Percentiles rank a stretch among this genome's conserved stretches.
phyloP scores from a whole-genome alignment of 768 basidiomycete genomes.

The Russula olivacea region DNA sequence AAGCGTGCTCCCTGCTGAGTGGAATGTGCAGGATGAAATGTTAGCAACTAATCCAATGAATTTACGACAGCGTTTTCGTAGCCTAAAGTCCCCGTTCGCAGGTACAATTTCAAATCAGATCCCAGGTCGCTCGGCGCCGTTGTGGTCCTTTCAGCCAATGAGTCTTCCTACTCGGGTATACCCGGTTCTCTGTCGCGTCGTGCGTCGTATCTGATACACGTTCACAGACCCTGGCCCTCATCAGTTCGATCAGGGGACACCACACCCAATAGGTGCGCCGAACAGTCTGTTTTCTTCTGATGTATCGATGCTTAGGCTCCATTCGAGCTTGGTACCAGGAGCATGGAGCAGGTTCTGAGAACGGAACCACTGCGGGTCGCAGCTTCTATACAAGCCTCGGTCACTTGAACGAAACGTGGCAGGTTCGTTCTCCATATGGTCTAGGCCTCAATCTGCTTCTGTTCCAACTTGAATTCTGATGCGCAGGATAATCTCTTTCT shows the following conservation, averaged over 20 bases:
- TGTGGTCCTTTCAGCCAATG: slow-evolving; percentile 43
- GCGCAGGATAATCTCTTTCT: slow-evolving; percentile 60
- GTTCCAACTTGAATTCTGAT: neutral
- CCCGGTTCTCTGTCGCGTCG: neutral
- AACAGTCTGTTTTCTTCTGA: neutral
- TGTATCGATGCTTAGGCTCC: neutral
- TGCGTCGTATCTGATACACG: slow-evolving; percentile 26
- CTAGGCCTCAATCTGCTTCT: neutral
- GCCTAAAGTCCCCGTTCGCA: slow-evolving; percentile 14
- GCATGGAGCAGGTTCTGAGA: slow-evolving; percentile 57
- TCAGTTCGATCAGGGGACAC: slow-evolving; percentile 58
- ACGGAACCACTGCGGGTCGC: slow-evolving; percentile 49
- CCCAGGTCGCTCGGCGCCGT: slow-evolving; percentile 41
- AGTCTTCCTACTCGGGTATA: slow-evolving; percentile 39
- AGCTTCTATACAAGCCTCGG: slow-evolving; percentile 84
- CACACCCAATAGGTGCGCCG: slow-evolving; percentile 70
- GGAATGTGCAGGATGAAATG: slow-evolving; percentile 37
- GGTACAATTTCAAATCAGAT: slow-evolving; percentile 46
- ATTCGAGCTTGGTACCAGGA: slow-evolving; percentile 80
- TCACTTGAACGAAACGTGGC: slow-evolving; percentile 74
- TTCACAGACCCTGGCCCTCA: slow-evolving; percentile 42
- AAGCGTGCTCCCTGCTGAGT: slow-evolving; percentile 33
- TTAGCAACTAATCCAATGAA: slow-evolving; percentile 28
- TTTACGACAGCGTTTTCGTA: slow-evolving; percentile 2
- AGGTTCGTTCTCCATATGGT: slow-evolving; percentile 37